Base-by-base conservation (phyloP, 208 protist species). In the Crithidia brevicula region DNA sequence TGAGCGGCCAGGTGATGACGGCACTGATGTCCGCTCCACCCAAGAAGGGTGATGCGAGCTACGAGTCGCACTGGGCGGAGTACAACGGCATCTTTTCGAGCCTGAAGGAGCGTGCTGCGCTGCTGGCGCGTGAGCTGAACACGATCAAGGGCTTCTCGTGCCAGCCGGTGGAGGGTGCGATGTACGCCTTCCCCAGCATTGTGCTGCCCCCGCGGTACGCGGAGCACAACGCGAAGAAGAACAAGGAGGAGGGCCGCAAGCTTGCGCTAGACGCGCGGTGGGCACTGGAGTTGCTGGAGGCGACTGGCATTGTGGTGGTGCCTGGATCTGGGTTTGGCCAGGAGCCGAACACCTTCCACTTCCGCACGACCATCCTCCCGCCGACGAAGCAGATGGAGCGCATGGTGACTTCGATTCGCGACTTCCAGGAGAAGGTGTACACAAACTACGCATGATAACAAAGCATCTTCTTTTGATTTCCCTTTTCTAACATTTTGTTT, bases 321-420 rank as follows among this genome's bases (percentile, higher is more conserved):
- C 97, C 98, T 25, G 98, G 98, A 49, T 96, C 85, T 50, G 98
- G 98, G 15, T 99, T 99, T 71, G 92, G 94, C 6, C 98, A 99
- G 91, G 73, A 77, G 38, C 65, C 87, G 16, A 97, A 96, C 45
- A 99, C 98, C 22, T 97, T 92, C 62, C 99, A 99, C 89, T 99
- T 99, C 79, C 92, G 99, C 70, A 99, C 92, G 18, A 99, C 99
- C 30, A 99, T 99, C 76, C 88, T 99, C 23, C 99, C 99, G 22
- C 87, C 89, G 18, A 98, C 98, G 71, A 83, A 98, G 18, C 71
- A 98, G 53, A 98, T 99, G 71, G 82, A 98, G 70, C 73, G 79
- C n/a, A 81, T 96, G 82, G 83, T 92, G 79, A 61, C 64, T 36
- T 38, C 72, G 27, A 82, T 95, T 61, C 80, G 86, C 61, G 53